Evolutionary conservation across 1,139 yeast species (phyloP).

Genomic region (Geotrichum citri-aurantii): DNA sequence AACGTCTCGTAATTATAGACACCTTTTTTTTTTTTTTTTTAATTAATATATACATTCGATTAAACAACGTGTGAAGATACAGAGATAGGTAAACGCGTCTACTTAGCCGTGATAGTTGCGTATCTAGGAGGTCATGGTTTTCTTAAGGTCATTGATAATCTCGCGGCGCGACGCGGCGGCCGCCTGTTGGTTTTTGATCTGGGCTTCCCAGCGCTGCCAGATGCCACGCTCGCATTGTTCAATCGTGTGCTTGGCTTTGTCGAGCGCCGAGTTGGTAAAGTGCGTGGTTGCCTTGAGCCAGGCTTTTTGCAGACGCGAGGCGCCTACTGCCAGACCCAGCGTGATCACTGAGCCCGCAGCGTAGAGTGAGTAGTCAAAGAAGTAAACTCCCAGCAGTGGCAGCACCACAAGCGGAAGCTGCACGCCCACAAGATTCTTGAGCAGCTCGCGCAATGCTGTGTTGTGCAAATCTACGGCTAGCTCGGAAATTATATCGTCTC

Average conservation of each 20-base stretch:
- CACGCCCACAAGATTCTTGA: constrained; percentile 21
- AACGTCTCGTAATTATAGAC: constrained; percentile 3
- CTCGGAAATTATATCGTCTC: constrained; percentile 13
- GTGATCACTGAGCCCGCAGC: constrained; percentile 38
- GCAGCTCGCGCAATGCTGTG: constrained; percentile 16
- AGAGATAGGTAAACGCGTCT: background rate
- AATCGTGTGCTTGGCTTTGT: constrained; percentile 28
- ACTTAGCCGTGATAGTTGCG: background rate
- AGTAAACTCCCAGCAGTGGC: constrained; percentile 33
- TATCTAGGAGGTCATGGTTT: background rate
- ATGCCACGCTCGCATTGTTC: constrained; percentile 27
- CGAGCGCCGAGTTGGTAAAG: constrained; percentile 28
- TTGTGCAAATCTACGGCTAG: constrained; percentile 19
- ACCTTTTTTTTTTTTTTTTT: background rate
- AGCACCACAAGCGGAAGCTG: constrained; percentile 36
- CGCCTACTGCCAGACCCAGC: constrained; percentile 37
- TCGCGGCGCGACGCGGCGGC: constrained; percentile 23
- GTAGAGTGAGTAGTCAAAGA: constrained; percentile 32
- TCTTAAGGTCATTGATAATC: constrained; percentile 21
- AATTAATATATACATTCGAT: background rate
- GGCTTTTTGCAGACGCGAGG: constrained; percentile 32
- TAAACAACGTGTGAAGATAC: background rate
- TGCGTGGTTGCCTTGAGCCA: constrained; percentile 32
- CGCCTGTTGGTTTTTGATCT: constrained; percentile 28
- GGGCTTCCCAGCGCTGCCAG: constrained; percentile 34